Percentiles rank a stretch among this genome's conserved stretches.
Conservation (phyloP, 257 asterid genomes). For the Solanum sejunctum region DNA sequence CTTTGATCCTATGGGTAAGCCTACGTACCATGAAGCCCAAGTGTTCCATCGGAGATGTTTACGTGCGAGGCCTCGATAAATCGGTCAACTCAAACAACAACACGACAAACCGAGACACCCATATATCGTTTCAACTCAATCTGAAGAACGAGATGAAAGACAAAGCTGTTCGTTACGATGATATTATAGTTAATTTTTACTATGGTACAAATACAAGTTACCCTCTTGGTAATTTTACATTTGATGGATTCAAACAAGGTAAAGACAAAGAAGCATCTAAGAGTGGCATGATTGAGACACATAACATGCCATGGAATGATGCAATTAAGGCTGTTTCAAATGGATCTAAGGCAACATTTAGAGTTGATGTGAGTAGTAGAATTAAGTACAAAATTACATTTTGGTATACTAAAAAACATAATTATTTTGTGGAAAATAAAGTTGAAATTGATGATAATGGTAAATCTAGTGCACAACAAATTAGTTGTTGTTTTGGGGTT, state of each 20-base stretch:
- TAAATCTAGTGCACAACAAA: slow-evolving; percentile 23
- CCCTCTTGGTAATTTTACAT: slow-evolving; percentile 31
- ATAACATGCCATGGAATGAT: slow-evolving; percentile 48
- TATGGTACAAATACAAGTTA: slow-evolving; percentile 12
- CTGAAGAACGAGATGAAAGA: slow-evolving; percentile 55
- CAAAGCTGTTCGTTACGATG: slow-evolving; percentile 46
- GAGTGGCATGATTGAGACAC: slow-evolving; percentile 12
- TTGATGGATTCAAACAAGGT: slow-evolving; percentile 57
- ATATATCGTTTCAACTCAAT: slow-evolving; percentile 38
- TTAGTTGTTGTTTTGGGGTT: background rate
- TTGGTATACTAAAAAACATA: slow-evolving; percentile 36
- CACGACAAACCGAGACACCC: slow-evolving; percentile 10
- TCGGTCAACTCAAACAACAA: slow-evolving; percentile 12
- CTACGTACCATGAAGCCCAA: slow-evolving; percentile 52
- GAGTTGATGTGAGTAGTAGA: slow-evolving; percentile 41
- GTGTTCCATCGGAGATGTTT: slow-evolving; percentile 34
- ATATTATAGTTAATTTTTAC: slow-evolving; percentile 25
- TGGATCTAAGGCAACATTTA: slow-evolving; percentile 30
- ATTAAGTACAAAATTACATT: slow-evolving; percentile 48
- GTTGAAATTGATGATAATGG: slow-evolving; percentile 46
- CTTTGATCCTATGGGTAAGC: slow-evolving; percentile 71
- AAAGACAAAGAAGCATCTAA: slow-evolving; percentile 34
- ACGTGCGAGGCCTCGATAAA: slow-evolving; percentile 42
- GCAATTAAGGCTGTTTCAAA: slow-evolving; percentile 20
- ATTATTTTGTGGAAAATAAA: slow-evolving; percentile 21